Base-by-base conservation (phyloP, 257 asterid genomes). In the Voacanga thouarsii region DNA sequence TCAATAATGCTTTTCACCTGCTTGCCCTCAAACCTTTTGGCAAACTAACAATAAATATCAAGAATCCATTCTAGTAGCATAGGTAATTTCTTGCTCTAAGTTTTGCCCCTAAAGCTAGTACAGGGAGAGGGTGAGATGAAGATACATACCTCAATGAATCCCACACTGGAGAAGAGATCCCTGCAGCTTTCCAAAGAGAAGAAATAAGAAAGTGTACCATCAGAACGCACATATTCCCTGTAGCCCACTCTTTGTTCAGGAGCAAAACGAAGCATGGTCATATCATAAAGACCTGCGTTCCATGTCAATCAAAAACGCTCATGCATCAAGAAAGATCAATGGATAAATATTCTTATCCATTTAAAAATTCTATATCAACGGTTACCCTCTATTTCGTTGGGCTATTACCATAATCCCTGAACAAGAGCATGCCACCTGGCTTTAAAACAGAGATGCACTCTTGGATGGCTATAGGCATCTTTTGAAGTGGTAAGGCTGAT, bases 211-310 rank as follows among this genome's bases (percentile, higher is more conserved):
- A 94, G 89, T 19, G 99, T 95, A 82, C 99, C 96, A 84, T 95
- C 99, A 60, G 92, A 79, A 71, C 99, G 94, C 84, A 90, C 59
- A 86, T 95, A 95, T 68, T 95, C 99, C 80, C 97, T 85, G 53
- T 81, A 83, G 81, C 97, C 98, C 56, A 85, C 88, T 82, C 89
- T 90, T 84, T 90, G 97, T 60, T 88, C 92, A 56, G 92, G 87
- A 77, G 84, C 82, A 39, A 92, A 95, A 37, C 99, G 94, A 84
- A 95, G 96, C 99, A 95, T 95, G 66, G 97, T 95, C 99, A 95
- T 92, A 80, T 92, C 99, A 80, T 87, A 92, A 76, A 92, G 91
- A 81, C 99, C 99, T 95, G 89, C 26, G 41, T 66, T 19, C 53
- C 53, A 75, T 10, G 5, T 37, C 47, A 70, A 73, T 28, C 66